These are phyloP conservation scores for Beauveria caledonica DNA, from an alignment of 2,329 filamentous ascomycete genomes.

Conservation along the genomic window DNA sequence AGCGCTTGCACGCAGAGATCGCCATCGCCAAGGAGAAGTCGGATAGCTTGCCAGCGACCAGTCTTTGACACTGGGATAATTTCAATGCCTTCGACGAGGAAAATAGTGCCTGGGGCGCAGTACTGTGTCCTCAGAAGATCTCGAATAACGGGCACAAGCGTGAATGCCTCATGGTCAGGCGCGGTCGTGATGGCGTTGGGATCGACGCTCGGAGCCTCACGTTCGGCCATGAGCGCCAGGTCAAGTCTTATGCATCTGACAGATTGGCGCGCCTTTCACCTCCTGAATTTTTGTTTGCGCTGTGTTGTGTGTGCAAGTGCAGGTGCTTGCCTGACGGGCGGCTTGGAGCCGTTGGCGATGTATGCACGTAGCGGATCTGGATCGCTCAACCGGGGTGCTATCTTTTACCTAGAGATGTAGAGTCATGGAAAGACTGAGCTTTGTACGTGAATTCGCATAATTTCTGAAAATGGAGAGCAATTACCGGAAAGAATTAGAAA, in stretches of 20 bases:
- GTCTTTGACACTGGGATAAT: conserved; percentile 25
- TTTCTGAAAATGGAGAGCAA: conserved; percentile 31
- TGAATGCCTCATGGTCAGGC: conserved; percentile 19
- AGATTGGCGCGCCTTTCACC: too few species aligned
- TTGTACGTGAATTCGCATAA: not conserved
- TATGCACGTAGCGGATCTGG: not conserved
- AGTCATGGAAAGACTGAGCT: not conserved
- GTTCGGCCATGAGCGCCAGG: conserved; percentile 15
- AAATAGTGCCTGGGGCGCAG: conserved; percentile 39
- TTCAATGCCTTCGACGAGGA: conserved; percentile 42
- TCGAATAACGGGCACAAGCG: conserved; percentile 32
- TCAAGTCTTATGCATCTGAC: not conserved
- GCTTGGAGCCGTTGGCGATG: not conserved
- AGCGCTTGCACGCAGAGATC: conserved; percentile 47
- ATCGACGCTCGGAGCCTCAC: conserved; percentile 16
- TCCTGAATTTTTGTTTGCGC: not conserved
- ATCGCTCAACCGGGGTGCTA: conserved; percentile 6
- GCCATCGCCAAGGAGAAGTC: conserved; percentile 45
- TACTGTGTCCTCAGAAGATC: conserved; percentile 41
- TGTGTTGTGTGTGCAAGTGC: not conserved
- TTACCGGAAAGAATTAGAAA: conserved; percentile 33
- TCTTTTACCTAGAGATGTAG: not conserved
- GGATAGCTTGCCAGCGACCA: conserved; percentile 34
- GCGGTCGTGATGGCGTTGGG: conserved; percentile 20
- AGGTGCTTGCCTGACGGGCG: not conserved